These are phyloP conservation scores for Encephalitozoon intestinalis DNA, from an alignment of 371 early-diverging fungal species.

Conservation along the genomic window DNA sequence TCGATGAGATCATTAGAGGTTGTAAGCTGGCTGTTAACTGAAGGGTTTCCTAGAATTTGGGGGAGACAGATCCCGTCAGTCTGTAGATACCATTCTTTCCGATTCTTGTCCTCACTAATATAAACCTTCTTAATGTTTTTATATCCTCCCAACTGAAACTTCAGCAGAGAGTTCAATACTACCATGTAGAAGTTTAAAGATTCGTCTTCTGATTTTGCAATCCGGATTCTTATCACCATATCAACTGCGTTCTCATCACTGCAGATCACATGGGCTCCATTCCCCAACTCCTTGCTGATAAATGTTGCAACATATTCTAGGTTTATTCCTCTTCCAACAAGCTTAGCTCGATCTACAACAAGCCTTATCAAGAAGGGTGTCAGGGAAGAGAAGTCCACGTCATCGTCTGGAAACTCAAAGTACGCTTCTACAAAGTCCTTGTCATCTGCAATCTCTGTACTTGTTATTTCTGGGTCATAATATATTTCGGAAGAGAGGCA, in stretches of 20 bases:
- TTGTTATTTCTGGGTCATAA: constrained; percentile 83
- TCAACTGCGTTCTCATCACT: constrained; percentile 82
- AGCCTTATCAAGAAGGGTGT: constrained; percentile 62
- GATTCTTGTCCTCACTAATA: constrained; percentile 66
- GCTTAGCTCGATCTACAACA: constrained; percentile 70
- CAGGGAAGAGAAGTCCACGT: constrained; percentile 40
- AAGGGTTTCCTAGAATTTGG: constrained; percentile 73
- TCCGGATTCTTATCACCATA: constrained; percentile 78
- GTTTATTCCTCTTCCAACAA: constrained; percentile 78
- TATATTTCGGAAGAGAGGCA: constrained; percentile 77
- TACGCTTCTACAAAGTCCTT: constrained; percentile 78
- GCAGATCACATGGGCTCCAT: constrained; percentile 70
- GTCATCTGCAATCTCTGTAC: constrained; percentile 79
- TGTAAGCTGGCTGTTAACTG: constrained; percentile 72
- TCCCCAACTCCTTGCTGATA: constrained; percentile 66
- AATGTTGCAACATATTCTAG: constrained; percentile 68
- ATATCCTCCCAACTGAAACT: constrained; percentile 79
- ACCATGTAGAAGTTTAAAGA: constrained; percentile 69
- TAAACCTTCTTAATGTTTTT: constrained; percentile 77
- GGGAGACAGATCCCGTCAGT: constrained; percentile 88
- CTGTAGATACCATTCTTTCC: constrained; percentile 75
- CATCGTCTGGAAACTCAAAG: constrained; percentile 74
- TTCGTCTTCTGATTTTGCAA: constrained; percentile 69
- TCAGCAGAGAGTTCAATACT: constrained; percentile 73
- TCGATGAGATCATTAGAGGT: constrained; percentile 84